A percentile compares a stretch with the other conserved stretches of the same genome.
These are phyloP conservation scores for Globisporangium heterothallicum DNA, from an alignment of 352 stramenopile species.

Conservation along the genomic window DNA sequence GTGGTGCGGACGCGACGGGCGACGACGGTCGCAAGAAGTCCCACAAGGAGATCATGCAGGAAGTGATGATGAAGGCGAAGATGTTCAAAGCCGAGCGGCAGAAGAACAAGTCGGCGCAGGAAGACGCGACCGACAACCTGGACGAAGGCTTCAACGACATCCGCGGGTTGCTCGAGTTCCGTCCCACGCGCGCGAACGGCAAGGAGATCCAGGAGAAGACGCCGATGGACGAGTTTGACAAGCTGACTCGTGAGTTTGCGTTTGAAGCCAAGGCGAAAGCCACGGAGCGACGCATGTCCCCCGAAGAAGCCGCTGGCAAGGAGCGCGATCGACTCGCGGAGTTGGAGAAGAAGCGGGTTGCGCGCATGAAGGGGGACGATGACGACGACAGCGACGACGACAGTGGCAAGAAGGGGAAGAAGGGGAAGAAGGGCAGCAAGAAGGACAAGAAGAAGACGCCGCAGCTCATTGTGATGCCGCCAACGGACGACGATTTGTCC, in stretches of 20 bases:
- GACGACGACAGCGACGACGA: conserved; percentile 59
- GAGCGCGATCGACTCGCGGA: conserved; percentile 89
- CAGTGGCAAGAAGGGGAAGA: conserved; percentile 38
- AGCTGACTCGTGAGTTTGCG: conserved; percentile 69
- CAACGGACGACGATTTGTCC: conserved; percentile 87
- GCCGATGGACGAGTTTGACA: conserved; percentile 83
- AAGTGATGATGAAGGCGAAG: conserved; percentile 90
- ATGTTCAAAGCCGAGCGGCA: conserved; percentile 86
- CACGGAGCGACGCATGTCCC: conserved; percentile 92
- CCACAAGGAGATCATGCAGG: conserved; percentile 88
- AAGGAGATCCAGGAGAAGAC: conserved; percentile 60
- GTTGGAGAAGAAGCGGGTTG: conserved; percentile 91
- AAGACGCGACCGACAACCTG: conserved; percentile 68
- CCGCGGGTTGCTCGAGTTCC: conserved; percentile 66
- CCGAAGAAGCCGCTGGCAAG: conserved; percentile 92
- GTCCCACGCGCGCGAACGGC: conserved; percentile 61
- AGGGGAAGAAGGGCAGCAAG: conserved; percentile 36
- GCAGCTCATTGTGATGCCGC: conserved; percentile 69
- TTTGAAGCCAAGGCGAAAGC: conserved; percentile 92
- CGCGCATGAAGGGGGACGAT: conserved; percentile 92
- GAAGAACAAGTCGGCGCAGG: conserved; percentile 80
- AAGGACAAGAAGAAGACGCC: conserved; percentile 41
- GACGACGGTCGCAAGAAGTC: conserved; percentile 59
- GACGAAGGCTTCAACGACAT: conserved; percentile 73
- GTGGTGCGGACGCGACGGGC: conserved; percentile 10